phyloP scores from a whole-genome alignment of 306 rosid genomes.

The Pyrus bretschneideri region DNA sequence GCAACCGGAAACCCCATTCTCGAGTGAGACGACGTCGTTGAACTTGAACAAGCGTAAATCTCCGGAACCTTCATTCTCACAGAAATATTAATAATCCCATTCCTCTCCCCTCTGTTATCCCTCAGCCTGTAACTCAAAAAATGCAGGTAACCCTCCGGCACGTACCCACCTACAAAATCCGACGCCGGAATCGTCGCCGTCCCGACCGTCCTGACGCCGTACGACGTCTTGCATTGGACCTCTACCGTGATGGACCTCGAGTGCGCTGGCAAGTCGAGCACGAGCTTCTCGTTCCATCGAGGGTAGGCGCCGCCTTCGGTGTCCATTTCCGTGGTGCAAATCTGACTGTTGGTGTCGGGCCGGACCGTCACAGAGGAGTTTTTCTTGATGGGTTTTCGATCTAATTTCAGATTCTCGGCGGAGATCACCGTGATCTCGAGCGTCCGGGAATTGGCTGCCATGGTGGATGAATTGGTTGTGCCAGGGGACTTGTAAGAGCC shows the following conservation, averaged over 20 bases:
- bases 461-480: background rate
- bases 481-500: background rate
- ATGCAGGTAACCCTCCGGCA: slow-evolving; percentile 51
- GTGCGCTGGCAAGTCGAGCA: slow-evolving; percentile 39
- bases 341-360: background rate
- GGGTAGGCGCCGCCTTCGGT: slow-evolving; percentile 46
- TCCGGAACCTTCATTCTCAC: slow-evolving; percentile 34
- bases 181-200: slow-evolving; percentile 43
- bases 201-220: slow-evolving; percentile 30
- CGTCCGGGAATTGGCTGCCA: slow-evolving; percentile 13
- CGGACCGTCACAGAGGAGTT: slow-evolving; percentile 40
- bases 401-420: slow-evolving; percentile 37
- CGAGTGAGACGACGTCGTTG: background rate
- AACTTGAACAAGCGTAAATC: background rate
- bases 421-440: slow-evolving; percentile 55
- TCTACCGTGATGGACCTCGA: slow-evolving; percentile 31
- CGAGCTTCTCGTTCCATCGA: slow-evolving; percentile 50
- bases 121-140: slow-evolving; percentile 69
- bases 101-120: slow-evolving; percentile 46
- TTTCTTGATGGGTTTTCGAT: slow-evolving; percentile 28
- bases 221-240: slow-evolving; percentile 38
- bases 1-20: slow-evolving; percentile 1
- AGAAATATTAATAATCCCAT: slow-evolving; percentile 62
- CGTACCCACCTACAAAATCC: slow-evolving; percentile 39
- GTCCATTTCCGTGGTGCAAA: slow-evolving; percentile 21